Evolutionary conservation across 176 grass and related monocot species (phyloP).

Genomic region (Musa acuminata): DNA sequence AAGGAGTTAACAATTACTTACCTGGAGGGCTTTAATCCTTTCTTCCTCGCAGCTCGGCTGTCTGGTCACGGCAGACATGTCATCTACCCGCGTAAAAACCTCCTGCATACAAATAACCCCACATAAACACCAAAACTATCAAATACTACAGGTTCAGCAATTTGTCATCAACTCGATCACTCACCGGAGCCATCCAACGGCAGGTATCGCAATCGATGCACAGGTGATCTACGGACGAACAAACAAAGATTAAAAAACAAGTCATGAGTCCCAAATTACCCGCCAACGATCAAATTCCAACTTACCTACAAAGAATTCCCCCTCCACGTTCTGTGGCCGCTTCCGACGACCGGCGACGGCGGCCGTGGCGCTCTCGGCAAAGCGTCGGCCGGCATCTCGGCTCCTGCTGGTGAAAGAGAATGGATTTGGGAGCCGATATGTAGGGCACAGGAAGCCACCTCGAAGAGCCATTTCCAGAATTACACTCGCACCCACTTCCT

Average conservation of each 20-base stretch:
- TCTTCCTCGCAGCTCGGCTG: constrained; percentile 47
- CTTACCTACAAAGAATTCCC: constrained; percentile 20
- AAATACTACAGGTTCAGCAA: background rate
- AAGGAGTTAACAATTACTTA: background rate
- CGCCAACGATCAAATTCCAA: too few species aligned
- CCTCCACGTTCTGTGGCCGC: constrained; percentile 21
- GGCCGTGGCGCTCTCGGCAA: background rate
- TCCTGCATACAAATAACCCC: constrained; percentile 24
- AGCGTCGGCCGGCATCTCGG: background rate
- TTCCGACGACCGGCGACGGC: background rate
- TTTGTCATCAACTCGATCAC: background rate
- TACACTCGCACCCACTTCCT: too few species aligned
- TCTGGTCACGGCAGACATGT: constrained; percentile 44
- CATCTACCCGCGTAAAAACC: constrained; percentile 56
- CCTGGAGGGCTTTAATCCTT: constrained; percentile 68
- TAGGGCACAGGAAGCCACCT: background rate
- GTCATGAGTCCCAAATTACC: background rate
- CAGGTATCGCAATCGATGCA: constrained; percentile 94
- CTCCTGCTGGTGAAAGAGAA: background rate
- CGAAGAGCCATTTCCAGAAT: background rate
- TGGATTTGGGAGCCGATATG: background rate
- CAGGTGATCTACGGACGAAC: constrained; percentile 37
- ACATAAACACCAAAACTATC: background rate
- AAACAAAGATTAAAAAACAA: background rate
- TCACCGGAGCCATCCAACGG: constrained; percentile 88